A percentile compares a stretch with the other conserved stretches of the same genome.
These are phyloP conservation scores for Botryotinia calthae DNA, from an alignment of 2,329 filamentous ascomycete species.

Conservation along the genomic window DNA sequence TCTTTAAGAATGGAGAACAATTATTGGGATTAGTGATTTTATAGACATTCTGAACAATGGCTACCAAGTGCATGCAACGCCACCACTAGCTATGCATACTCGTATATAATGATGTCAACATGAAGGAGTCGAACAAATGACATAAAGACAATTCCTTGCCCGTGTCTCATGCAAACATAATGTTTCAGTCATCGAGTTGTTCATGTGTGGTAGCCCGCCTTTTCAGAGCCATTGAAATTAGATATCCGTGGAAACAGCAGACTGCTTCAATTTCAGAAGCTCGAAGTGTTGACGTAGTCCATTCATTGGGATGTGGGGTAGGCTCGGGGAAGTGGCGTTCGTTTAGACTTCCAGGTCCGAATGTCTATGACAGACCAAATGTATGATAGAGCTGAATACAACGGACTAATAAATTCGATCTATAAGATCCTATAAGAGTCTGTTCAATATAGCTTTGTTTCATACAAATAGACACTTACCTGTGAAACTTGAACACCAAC, in stretches of 20 bases:
- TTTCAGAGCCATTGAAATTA: neutral
- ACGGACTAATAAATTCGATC: neutral
- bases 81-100: neutral
- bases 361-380: neutral
- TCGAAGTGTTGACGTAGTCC: neutral
- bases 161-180: neutral
- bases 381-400: neutral
- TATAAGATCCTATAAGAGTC: neutral
- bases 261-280: neutral
- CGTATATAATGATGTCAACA: neutral
- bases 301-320: neutral
- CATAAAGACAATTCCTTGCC: neutral
- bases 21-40: neutral
- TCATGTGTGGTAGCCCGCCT: neutral
- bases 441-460: neutral
- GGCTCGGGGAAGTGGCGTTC: neutral
- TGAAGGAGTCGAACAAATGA: neutral
- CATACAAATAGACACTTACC: neutral
- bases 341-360: neutral
- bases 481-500: neutral
- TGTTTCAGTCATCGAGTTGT: neutral
- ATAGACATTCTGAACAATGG: neutral
- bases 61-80: neutral
- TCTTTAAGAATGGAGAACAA: neutral
- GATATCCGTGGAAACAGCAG: neutral